Percentiles rank a stretch among this genome's conserved stretches.
Conservation (phyloP, 1,284 basidiomycete genomes). For the Cutaneotrichosporon sp. region DNA sequence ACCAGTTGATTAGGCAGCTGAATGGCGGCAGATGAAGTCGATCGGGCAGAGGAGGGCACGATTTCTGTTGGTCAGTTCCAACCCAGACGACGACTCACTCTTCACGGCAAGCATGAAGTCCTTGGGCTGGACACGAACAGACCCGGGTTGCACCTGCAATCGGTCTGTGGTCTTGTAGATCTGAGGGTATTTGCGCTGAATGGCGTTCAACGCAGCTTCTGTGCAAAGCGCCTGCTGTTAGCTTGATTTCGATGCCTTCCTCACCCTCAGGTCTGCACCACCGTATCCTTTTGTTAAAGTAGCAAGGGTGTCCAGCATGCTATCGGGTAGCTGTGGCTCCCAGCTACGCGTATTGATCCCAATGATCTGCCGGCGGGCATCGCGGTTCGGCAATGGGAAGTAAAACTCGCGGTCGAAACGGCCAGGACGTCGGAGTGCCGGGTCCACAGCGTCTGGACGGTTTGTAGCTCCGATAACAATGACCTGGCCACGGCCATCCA, state of each 20-base stretch:
- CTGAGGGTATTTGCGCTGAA: constrained; percentile 93
- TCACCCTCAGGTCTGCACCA: constrained; percentile 87
- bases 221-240: constrained; percentile 75
- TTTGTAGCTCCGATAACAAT: constrained; percentile 99
- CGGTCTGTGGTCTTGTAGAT: constrained; percentile 92
- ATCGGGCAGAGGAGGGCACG: constrained; percentile 89
- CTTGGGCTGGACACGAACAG: constrained; percentile 76
- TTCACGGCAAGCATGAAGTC: constrained; percentile 99
- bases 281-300: constrained; percentile 96
- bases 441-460: constrained; percentile 92
- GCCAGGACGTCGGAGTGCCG: constrained; percentile 87
- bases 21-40: constrained; percentile 75
- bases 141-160: constrained; percentile 76
- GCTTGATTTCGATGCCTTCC: constrained; percentile 36
- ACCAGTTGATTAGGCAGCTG: constrained; percentile 82
- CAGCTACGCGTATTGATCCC: constrained; percentile 87
- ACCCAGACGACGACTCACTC: constrained; percentile 56
- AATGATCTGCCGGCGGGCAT: constrained; percentile 83
- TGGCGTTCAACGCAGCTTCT: constrained; percentile 92
- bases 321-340: constrained; percentile 71
- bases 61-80: constrained; percentile 57
- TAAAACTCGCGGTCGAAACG: constrained; percentile 98
- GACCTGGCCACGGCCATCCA: constrained; percentile 95
- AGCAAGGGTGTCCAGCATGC: constrained; percentile 66
- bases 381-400: constrained; percentile 81